Conservation (phyloP, 768 basidiomycete species). For the Leccinum longicurvipes region DNA sequence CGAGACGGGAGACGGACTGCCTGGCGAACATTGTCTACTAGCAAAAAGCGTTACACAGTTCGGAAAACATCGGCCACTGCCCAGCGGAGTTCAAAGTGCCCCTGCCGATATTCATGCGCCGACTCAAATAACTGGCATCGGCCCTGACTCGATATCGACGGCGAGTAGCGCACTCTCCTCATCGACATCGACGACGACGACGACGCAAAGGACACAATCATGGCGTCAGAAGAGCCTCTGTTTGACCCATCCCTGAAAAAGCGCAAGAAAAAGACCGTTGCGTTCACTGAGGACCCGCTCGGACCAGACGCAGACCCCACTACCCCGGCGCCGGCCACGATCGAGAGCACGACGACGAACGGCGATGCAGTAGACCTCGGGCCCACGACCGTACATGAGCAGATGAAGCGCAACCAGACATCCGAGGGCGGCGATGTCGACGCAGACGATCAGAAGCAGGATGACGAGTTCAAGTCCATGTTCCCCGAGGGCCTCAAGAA, state of each 20-base stretch:
- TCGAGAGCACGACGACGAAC: slow-evolving; percentile 65
- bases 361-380: slow-evolving; percentile 77
- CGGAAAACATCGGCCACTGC: slow-evolving; percentile 41
- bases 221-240: slow-evolving; percentile 70
- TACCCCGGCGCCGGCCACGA: slow-evolving; percentile 66
- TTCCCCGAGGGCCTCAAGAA: slow-evolving; percentile 82
- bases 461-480: slow-evolving; percentile 78
- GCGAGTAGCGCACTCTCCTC: slow-evolving; percentile 7
- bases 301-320: slow-evolving; percentile 83
- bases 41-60: slow-evolving; percentile 8
- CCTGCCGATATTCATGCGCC: slow-evolving; percentile 21
- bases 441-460: slow-evolving; percentile 50
- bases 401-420: slow-evolving; percentile 53
- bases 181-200: slow-evolving; percentile 18
- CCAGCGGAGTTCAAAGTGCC: slow-evolving; percentile 19
- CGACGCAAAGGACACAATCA: slow-evolving; percentile 22
- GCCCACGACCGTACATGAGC: slow-evolving; percentile 71
- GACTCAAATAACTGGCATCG: slow-evolving; percentile 28
- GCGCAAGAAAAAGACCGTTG: slow-evolving; percentile 84
- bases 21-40: slow-evolving; percentile 46
- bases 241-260: slow-evolving; percentile 86
- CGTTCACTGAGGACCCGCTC: slow-evolving; percentile 80
- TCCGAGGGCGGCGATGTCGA: slow-evolving; percentile 33
- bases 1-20: slow-evolving; percentile 44
- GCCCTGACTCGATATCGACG: slow-evolving; percentile 6